Conservation (phyloP, 805 yeast species). For the Candida hungchunana region DNA sequence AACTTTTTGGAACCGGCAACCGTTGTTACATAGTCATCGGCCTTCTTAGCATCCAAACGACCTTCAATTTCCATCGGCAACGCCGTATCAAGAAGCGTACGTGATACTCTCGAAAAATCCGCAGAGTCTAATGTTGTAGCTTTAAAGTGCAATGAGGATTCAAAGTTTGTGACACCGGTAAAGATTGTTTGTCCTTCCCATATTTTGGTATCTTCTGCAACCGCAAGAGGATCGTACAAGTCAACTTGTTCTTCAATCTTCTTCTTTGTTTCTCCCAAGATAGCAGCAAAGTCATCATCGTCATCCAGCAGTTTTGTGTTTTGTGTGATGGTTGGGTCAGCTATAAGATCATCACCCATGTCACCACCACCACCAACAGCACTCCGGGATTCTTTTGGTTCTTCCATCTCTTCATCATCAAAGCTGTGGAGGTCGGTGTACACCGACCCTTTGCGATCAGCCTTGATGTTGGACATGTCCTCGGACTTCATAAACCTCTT, state of each 20-base stretch:
- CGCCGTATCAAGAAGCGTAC: constrained; percentile 25
- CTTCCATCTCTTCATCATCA: too few relatives aligned
- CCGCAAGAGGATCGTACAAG: constrained; percentile 19
- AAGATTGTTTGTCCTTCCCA: constrained; percentile 49
- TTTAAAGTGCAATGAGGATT: constrained; percentile 26
- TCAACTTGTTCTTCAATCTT: constrained; percentile 15
- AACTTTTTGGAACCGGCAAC: constrained; percentile 48
- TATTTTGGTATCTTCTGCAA: constrained; percentile 19
- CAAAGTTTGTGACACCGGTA: constrained; percentile 45
- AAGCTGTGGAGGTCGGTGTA: too few relatives aligned
- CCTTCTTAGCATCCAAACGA: constrained; percentile 49
- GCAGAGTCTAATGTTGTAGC: constrained; percentile 27
- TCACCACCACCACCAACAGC: not conserved
- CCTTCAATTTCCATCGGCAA: constrained; percentile 52
- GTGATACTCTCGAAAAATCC: constrained; percentile 16
- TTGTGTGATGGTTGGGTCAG: constrained; percentile 19
- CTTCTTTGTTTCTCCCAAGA: constrained; percentile 24
- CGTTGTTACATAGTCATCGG: constrained; percentile 51
- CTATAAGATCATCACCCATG: not conserved
- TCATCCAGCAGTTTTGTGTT: constrained; percentile 28
- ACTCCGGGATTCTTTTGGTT: not conserved
- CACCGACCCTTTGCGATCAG: constrained; percentile 12
- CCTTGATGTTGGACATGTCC: constrained; percentile 7
- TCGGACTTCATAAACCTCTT: constrained; percentile 20
- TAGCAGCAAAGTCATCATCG: constrained; percentile 33